Evolutionary conservation across 306 rosid genomes (phyloP).

Genomic region (Acacia melanoxylon): DNA sequence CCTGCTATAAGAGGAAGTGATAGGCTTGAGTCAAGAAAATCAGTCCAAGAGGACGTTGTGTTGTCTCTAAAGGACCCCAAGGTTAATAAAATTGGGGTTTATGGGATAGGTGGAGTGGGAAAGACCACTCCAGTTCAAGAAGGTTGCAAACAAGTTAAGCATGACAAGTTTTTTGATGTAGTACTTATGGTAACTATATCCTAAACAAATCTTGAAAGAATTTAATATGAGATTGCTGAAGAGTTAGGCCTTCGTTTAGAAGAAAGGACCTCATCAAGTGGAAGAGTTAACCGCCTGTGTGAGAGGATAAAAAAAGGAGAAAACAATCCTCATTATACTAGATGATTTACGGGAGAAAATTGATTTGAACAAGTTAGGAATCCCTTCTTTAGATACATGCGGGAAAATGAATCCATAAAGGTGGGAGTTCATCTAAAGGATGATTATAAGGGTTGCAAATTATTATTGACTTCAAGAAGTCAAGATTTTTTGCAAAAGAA

Average conservation of each 20-base stretch:
- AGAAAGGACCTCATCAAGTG: background rate
- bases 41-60: background rate
- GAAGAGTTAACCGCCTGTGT: background rate
- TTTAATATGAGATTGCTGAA: background rate
- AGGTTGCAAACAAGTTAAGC: background rate
- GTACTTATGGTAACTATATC: background rate
- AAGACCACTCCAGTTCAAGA: background rate
- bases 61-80: background rate
- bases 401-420: background rate
- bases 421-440: no score
- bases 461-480: background rate
- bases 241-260: background rate
- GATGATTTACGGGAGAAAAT: background rate
- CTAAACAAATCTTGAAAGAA: background rate
- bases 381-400: background rate
- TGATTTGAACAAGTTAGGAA: background rate
- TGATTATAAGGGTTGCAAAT: background rate
- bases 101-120: constrained; percentile 10
- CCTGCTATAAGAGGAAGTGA: background rate
- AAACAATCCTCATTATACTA: background rate
- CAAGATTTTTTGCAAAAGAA: background rate
- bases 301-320: background rate
- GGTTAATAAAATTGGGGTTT: background rate
- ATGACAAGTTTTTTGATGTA: constrained; percentile 1
- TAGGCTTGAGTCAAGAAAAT: background rate